Conservation (phyloP, 2,329 filamentous ascomycete genomes). For the Cladophialophora immunda region DNA sequence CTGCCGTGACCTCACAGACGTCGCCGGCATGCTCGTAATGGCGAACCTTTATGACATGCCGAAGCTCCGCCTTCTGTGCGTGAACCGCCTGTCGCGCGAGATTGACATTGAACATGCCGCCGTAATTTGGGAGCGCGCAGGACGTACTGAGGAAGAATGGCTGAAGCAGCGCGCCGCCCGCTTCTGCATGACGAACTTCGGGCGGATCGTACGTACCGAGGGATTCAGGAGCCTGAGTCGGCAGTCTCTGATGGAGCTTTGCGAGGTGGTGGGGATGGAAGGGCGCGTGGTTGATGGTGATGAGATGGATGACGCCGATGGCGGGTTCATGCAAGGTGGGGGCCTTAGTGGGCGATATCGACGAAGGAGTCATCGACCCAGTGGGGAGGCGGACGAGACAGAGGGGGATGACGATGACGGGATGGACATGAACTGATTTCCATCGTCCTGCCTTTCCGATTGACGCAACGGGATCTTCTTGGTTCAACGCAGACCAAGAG, state of each 20-base stretch:
- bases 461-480: not conserved
- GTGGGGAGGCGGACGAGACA: constrained; percentile 49
- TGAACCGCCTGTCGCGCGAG: constrained; percentile 88
- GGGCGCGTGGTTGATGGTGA: constrained; percentile 90
- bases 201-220: constrained; percentile 86
- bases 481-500: not conserved
- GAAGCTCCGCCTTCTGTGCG: constrained; percentile 86
- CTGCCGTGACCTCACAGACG: constrained; percentile 75
- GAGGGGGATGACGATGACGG: constrained; percentile 58
- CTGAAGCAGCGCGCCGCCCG: constrained; percentile 84
- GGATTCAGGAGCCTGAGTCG: constrained; percentile 85
- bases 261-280: constrained; percentile 91
- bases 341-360: constrained; percentile 44
- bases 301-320: constrained; percentile 70
- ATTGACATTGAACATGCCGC: constrained; percentile 95
- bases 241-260: constrained; percentile 84
- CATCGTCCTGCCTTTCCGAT: not conserved
- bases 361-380: constrained; percentile 41
- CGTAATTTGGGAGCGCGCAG: constrained; percentile 94
- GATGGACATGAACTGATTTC: constrained; percentile 51
- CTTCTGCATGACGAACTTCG: constrained; percentile 95
- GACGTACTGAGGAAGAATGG: constrained; percentile 91
- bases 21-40: constrained; percentile 95
- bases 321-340: constrained; percentile 52
- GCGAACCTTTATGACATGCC: constrained; percentile 98